Base-by-base conservation (phyloP, 1,284 basidiomycete genomes). In the Mycosarcoma maydis region DNA sequence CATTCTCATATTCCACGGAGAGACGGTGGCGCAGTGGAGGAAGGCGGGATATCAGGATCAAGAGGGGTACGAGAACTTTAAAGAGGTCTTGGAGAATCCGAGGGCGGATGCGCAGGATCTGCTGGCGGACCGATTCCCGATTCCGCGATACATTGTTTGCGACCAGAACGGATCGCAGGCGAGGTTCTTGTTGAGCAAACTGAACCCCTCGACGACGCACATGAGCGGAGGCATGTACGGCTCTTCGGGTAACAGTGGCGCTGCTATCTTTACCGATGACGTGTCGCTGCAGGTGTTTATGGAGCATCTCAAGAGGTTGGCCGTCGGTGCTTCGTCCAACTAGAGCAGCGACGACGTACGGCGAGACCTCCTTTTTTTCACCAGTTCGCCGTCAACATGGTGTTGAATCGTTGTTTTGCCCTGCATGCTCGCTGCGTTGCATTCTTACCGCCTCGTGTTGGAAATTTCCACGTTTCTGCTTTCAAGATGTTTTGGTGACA, bases 1-100 rank as follows among this genome's bases (percentile, higher is more conserved):
- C 83, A 97, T 98, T 75, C 90, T 98, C 78, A 98, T 98, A 84
- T 98, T 97, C 90, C 94, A 98, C 82, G 96, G 96, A 26, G 93
- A 95, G 83, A 94, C 94, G 16, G 88, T 98, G 50, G 94, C 95
- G 0, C 91, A 94, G 83, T 99, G 96, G 96, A 88, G 95, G 55
- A 98, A 98, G 84, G 92, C 93, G n/a, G 94, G 94, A 7, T 99
- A 98, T 82, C 96, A 98, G 81, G 94, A 99, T 9, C 94, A 98
- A 84, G 95, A 98, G 80, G 95, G 94, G 30, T 97, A 98, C 76
- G 96, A 98, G 83, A 98, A 98, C 85, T 93, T 98, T 84, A 94
- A 94, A 80, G 94, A 97, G 83, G 85, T 98, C 54, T 86, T 98
- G 33, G 92, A 93, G 78, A 85, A 88, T 16, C 96, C 96, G 1